phyloP scores from a whole-genome alignment of 2,329 filamentous ascomycete genomes.

The Nectriaceae sp. region DNA sequence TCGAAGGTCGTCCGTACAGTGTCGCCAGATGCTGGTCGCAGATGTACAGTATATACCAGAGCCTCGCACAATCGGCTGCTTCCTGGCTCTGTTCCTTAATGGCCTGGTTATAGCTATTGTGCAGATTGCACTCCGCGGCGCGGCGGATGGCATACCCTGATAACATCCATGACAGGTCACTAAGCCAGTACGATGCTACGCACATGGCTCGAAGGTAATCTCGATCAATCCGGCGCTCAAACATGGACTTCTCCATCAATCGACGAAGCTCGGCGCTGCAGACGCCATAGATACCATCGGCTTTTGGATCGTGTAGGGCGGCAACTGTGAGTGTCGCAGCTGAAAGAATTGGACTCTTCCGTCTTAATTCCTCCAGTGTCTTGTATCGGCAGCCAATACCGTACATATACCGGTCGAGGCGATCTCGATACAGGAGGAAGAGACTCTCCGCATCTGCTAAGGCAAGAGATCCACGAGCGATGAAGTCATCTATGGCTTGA shows the following conservation, averaged over 20 bases:
- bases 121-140: constrained; percentile 49
- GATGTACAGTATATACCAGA: constrained; percentile 64
- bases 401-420: constrained; percentile 54
- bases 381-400: constrained; percentile 53
- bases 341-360: constrained; percentile 56
- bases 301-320: constrained; percentile 57
- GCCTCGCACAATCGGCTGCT: constrained; percentile 53
- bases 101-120: constrained; percentile 43
- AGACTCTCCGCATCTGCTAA: constrained; percentile 52
- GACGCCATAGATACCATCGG: constrained; percentile 51
- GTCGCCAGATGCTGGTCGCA: constrained; percentile 65
- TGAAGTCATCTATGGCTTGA: constrained; percentile 34
- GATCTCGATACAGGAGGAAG: constrained; percentile 51
- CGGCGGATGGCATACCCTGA: constrained; percentile 55
- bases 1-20: constrained; percentile 58
- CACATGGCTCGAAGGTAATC: constrained; percentile 63
- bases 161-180: constrained; percentile 63
- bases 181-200: constrained; percentile 64
- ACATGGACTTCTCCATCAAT: constrained; percentile 50
- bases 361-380: constrained; percentile 52
- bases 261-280: constrained; percentile 60
- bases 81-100: constrained; percentile 42
- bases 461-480: constrained; percentile 43
- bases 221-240: constrained; percentile 38
- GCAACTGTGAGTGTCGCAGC: constrained; percentile 60